Conservation (phyloP, 2,329 filamentous ascomycete species). For the Microdochium trichocladiopsis region DNA sequence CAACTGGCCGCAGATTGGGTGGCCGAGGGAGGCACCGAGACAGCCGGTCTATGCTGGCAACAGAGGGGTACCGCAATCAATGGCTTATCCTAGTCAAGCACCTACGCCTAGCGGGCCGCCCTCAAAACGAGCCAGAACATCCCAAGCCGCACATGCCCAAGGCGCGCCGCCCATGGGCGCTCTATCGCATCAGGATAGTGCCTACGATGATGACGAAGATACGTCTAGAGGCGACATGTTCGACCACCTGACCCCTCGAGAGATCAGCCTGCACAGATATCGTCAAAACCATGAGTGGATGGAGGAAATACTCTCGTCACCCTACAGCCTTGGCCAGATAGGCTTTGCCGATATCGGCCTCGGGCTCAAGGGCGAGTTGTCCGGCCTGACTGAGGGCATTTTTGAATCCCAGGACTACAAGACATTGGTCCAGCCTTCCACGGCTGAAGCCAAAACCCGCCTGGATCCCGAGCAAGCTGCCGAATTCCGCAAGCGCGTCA, state of each 20-base stretch:
- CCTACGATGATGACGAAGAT: constrained; percentile 84
- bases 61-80: constrained; percentile 47
- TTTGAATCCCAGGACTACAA: constrained; percentile 54
- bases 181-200: constrained; percentile 30
- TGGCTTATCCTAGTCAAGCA: constrained; percentile 54
- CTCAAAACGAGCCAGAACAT: constrained; percentile 45
- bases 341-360: constrained; percentile 80
- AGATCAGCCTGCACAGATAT: constrained; percentile 82
- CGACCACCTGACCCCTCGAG: constrained; percentile 80
- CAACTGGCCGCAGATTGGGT: constrained; percentile 82
- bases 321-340: constrained; percentile 80
- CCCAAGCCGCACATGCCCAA: constrained; percentile 29
- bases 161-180: constrained; percentile 27
- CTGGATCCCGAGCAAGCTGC: constrained; percentile 72
- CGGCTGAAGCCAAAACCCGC: constrained; percentile 43
- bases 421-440: constrained; percentile 14
- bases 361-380: constrained; percentile 76
- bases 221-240: constrained; percentile 81
- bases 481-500: constrained; percentile 75
- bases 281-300: constrained; percentile 98
- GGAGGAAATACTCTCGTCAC: constrained; percentile 91
- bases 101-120: constrained; percentile 38
- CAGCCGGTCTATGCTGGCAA: constrained; percentile 43
- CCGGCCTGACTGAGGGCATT: constrained; percentile 75
- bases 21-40: constrained; percentile 48